phyloP scores from a whole-genome alignment of 495 filamentous ascomycete genomes.

The Penicillium lagena region DNA sequence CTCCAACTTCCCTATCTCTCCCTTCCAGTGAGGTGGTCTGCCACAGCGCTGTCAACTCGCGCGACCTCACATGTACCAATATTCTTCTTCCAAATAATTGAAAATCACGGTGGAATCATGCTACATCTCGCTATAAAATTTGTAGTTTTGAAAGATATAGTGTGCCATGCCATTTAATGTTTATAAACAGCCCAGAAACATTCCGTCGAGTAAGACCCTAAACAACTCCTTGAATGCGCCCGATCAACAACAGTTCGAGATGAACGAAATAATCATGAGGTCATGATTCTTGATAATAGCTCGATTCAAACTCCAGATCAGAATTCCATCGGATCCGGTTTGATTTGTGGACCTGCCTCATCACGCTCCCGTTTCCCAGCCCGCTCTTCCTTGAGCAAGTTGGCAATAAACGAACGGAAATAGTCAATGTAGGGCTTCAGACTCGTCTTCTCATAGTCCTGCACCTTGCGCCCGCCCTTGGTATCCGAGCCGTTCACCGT shows the following conservation, averaged over 20 bases:
- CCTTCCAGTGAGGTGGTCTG: not conserved
- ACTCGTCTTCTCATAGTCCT: conserved; percentile 96
- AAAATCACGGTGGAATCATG: not conserved
- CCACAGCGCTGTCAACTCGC: not conserved
- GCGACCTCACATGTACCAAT: not conserved
- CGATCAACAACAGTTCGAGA: no score
- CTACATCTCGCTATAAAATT: no score
- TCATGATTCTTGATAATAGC: conserved; percentile 6
- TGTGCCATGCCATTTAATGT: no score
- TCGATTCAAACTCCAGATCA: conserved; percentile 9
- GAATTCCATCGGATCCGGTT: conserved; percentile 50
- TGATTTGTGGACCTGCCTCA: conserved; percentile 41
- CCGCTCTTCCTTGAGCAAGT: conserved; percentile 75
- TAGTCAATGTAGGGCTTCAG: conserved; percentile 87
- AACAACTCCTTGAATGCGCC: no score
- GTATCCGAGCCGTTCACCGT: conserved; percentile 28
- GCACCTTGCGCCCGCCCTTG: conserved; percentile 42
- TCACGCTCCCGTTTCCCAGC: conserved; percentile 64
- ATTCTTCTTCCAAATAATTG: not conserved
- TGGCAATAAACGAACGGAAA: conserved; percentile 75
- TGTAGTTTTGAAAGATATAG: no score
- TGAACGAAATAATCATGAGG: conserved; percentile 3
- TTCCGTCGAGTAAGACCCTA: no score
- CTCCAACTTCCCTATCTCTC: not conserved
- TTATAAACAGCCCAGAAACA: no score